Conservation (phyloP, 2,329 filamentous ascomycete genomes). For the Cladosporium sp. region DNA sequence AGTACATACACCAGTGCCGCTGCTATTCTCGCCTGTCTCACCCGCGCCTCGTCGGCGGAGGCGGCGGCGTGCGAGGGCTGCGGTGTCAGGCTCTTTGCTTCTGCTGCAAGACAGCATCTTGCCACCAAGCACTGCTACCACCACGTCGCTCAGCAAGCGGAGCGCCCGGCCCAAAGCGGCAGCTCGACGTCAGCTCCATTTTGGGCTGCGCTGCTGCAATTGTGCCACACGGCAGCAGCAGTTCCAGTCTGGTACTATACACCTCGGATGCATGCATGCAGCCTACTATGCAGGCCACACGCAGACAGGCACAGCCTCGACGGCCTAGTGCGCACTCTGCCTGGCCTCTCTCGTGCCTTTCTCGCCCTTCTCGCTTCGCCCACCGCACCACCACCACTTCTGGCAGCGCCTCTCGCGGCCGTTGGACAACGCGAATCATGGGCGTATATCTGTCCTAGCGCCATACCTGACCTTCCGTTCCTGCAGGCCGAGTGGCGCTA, state of each 20-base stretch:
- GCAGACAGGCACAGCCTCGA: constrained; percentile 12
- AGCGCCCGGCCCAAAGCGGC: background rate
- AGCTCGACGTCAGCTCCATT: constrained; percentile 12
- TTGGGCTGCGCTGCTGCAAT: constrained; percentile 1
- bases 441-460: constrained; percentile 13
- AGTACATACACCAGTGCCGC: no score
- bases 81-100: background rate
- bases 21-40: constrained; percentile 9
- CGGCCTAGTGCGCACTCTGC: background rate
- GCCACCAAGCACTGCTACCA: constrained; percentile 6
- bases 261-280: constrained; percentile 16
- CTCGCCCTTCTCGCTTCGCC: background rate
- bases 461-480: constrained; percentile 20
- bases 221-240: constrained; percentile 15
- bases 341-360: background rate
- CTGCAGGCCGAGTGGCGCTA: constrained; percentile 22
- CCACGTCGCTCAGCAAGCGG: background rate
- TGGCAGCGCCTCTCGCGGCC: background rate
- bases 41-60: background rate
- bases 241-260: constrained; percentile 13
- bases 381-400: constrained; percentile 10
- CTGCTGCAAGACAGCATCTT: constrained; percentile 9
- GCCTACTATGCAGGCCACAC: constrained; percentile 4
- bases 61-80: background rate
- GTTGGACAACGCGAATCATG: constrained; percentile 16